Evolutionary conservation across 2,329 filamentous ascomycete genomes (phyloP).

Genomic region (Verticillium dahliae): DNA sequence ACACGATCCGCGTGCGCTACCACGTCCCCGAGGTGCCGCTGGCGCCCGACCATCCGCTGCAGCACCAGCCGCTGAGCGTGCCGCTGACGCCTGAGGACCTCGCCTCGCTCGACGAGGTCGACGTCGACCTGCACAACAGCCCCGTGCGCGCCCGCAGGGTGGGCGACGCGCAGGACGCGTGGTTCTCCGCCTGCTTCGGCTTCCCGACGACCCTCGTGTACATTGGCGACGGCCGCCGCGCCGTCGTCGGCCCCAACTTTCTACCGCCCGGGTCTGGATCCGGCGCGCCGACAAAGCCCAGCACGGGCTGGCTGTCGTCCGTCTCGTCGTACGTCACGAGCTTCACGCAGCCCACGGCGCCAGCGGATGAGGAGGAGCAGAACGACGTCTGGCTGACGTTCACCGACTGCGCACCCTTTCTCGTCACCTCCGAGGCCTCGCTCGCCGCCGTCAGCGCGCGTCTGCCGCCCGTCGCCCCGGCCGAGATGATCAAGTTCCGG

Average conservation of each 20-base stretch:
- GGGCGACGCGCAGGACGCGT: constrained; percentile 51
- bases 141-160: constrained; percentile 55
- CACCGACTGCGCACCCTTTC: constrained; percentile 67
- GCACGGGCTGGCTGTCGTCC: constrained; percentile 14
- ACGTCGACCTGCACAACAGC: constrained; percentile 55
- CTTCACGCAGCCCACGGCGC: background rate
- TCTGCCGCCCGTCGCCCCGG: constrained; percentile 36
- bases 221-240: constrained; percentile 52
- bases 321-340: constrained; percentile 24
- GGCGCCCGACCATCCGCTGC: constrained; percentile 27
- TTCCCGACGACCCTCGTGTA: constrained; percentile 56
- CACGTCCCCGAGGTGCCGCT: constrained; percentile 28
- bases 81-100: constrained; percentile 46
- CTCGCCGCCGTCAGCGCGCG: constrained; percentile 58
- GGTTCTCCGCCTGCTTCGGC: constrained; percentile 63
- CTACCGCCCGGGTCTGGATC: constrained; percentile 24
- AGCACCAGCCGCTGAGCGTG: constrained; percentile 39
- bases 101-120: constrained; percentile 34
- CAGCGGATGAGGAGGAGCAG: constrained; percentile 15
- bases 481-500: constrained; percentile 61
- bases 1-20: constrained; percentile 36
- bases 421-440: constrained; percentile 65
- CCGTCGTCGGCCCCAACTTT: constrained; percentile 51
- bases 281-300: background rate
- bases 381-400: constrained; percentile 54